Base-by-base conservation (phyloP, 805 yeast genomes). In the Monosporozyma aquatica region DNA sequence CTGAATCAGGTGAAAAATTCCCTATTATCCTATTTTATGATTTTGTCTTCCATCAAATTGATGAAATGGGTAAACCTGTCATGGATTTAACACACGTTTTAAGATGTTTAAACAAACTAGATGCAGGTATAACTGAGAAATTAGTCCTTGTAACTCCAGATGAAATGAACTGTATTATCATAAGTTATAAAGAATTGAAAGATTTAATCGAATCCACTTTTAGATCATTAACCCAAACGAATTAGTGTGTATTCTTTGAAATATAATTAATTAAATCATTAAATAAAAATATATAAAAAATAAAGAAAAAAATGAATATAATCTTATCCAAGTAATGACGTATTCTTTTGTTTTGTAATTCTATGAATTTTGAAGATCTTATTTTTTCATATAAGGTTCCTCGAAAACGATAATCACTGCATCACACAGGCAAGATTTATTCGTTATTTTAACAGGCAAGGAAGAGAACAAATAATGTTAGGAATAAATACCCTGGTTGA, bases 81-180 rank as follows among this genome's bases (percentile, higher is more conserved):
- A 66, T 87, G 44, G 96, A 92, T 61, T 68, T 92, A 52, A 80
- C 87, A 1, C 87, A 87, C 59, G 89, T 87, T 5, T 66, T 92
- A 46, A 69, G 76, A 39, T 76, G 82, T 53, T 67, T 92, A 54
- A 90, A 90, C 64, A 92, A 90, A 62, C 68, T 92, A 49, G 98
- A 92, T 58, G 94, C 90, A 5, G 97, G 97, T 1, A 72, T 82
- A 26, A 87, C 85, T 40, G 98, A 92, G 62, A 78, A 76, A 50
- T 64, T 92, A 13, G 66, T 89, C 58, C 70, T 92, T 41, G 86
- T 87, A 1, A 80, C 92, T 26, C 75, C 82, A 9, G 95, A 89
- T 59, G 95, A 87, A 57, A 80, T 79, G 67, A 81, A 77, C 36
- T 87, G 97, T 59, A 67, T 92, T 47, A 80, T 92, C 32, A 82